Percentiles rank a stretch among this genome's conserved stretches.
phyloP scores from a whole-genome alignment of 1,284 basidiomycete genomes.

The Leccinum pallidistipes region DNA sequence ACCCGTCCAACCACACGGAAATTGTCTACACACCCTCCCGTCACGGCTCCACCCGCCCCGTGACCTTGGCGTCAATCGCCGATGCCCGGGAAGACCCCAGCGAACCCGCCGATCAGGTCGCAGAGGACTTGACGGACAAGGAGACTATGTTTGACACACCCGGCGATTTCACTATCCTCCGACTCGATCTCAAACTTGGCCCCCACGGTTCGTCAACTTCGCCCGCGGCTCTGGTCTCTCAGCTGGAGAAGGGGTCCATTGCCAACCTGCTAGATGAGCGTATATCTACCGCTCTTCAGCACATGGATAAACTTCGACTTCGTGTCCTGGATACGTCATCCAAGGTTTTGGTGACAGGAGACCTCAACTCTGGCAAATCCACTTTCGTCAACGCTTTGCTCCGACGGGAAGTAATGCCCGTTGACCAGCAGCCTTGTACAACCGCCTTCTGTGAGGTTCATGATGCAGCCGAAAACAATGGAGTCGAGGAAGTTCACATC shows the following conservation, averaged over 20 bases:
- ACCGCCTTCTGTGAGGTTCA: slow-evolving; percentile 98
- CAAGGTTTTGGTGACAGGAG: slow-evolving; percentile 98
- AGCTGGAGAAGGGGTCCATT: slow-evolving; percentile 91
- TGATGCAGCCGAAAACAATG: slow-evolving; percentile 83
- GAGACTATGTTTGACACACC: slow-evolving; percentile 44
- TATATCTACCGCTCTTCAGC: slow-evolving; percentile 73
- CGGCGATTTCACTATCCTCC: slow-evolving; percentile 81
- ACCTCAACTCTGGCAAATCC: slow-evolving; percentile 98
- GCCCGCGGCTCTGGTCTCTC: slow-evolving; percentile 81
- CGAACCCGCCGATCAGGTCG: slow-evolving; percentile 35
- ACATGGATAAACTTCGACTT: slow-evolving; percentile 83
- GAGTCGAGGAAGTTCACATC: slow-evolving; percentile 82
- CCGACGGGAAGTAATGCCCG: slow-evolving; percentile 89
- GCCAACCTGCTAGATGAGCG: slow-evolving; percentile 91
- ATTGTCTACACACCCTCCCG: slow-evolving; percentile 57
- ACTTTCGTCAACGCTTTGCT: slow-evolving; percentile 97
- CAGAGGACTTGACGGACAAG: slow-evolving; percentile 38
- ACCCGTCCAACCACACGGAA: slow-evolving; percentile 66
- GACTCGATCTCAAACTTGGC: slow-evolving; percentile 92
- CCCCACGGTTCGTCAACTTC: slow-evolving; percentile 66
- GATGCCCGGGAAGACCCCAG: slow-evolving; percentile 42
- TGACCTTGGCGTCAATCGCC: slow-evolving; percentile 54
- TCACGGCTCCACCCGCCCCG: slow-evolving; percentile 52
- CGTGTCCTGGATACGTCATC: slow-evolving; percentile 92
- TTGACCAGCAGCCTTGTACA: slow-evolving; percentile 98